These are phyloP conservation scores for Heliamphora pulchella DNA, from an alignment of 179 eudicot species.

Conservation along the genomic window DNA sequence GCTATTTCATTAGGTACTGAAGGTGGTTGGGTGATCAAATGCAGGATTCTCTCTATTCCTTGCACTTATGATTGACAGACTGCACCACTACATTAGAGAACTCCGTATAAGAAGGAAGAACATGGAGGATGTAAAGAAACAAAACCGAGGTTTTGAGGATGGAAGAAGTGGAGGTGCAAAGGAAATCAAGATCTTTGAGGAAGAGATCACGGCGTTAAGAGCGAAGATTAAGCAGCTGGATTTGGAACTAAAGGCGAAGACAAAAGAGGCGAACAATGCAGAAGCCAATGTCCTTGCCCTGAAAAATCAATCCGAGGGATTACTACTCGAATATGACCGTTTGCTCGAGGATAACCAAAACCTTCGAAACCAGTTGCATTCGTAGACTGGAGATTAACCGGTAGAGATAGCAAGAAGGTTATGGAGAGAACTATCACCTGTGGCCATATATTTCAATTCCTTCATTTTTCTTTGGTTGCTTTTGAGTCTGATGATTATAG, in stretches of 20 bases:
- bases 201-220: conserved; percentile 28
- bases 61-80: conserved; percentile 68
- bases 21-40: conserved; percentile 6
- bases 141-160: conserved; percentile 48
- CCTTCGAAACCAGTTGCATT: conserved; percentile 53
- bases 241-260: conserved; percentile 47
- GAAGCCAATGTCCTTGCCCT: conserved; percentile 59
- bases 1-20: too few species aligned
- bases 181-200: conserved; percentile 50
- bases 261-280: conserved; percentile 55
- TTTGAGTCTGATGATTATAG: too few species aligned
- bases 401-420: conserved; percentile 38
- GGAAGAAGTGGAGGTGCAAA: conserved; percentile 27
- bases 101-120: conserved; percentile 52
- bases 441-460: too few species aligned
- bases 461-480: too few species aligned
- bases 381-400: conserved; percentile 37
- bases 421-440: conserved; percentile 10
- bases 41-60: conserved; percentile 85
- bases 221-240: conserved; percentile 42
- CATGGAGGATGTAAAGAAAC: conserved; percentile 59
- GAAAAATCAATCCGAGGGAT: conserved; percentile 74
- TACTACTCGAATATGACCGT: conserved; percentile 77
- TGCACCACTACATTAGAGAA: conserved; percentile 82
- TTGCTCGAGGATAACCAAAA: conserved; percentile 66